These are phyloP conservation scores for Cystofilobasidium ferigula DNA, from an alignment of 768 basidiomycete species.

Conservation along the genomic window DNA sequence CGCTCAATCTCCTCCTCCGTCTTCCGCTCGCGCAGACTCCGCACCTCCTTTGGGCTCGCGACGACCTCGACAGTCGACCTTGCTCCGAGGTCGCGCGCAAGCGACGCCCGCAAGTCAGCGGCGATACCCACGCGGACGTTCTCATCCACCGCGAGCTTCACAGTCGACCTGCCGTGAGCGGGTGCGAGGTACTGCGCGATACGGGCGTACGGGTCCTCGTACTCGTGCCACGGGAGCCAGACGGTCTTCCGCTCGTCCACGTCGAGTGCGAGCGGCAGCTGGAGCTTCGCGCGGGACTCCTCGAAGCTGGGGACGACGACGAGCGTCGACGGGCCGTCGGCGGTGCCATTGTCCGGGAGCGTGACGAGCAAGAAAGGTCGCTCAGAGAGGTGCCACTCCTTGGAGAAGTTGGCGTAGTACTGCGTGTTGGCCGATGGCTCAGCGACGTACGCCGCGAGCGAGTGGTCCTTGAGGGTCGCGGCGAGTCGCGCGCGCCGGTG, in stretches of 20 bases:
- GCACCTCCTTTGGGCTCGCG: slow-evolving; percentile 47
- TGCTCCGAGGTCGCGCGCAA: slow-evolving; percentile 1
- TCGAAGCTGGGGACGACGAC: slow-evolving; percentile 72
- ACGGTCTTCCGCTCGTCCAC: slow-evolving; percentile 33
- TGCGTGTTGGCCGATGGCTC: slow-evolving; percentile 34
- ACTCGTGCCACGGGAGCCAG: slow-evolving; percentile 48
- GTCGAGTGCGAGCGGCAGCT: slow-evolving; percentile 45
- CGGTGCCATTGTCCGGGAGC: slow-evolving; percentile 37
- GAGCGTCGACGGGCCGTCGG: slow-evolving; percentile 37
- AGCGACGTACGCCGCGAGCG: slow-evolving; percentile 12
- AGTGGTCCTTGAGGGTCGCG: background rate
- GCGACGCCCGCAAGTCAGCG: slow-evolving; percentile 45
- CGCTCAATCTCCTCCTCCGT: slow-evolving; percentile 58
- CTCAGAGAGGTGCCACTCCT: slow-evolving; percentile 62
- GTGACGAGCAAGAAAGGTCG: slow-evolving; percentile 63
- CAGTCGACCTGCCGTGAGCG: slow-evolving; percentile 31
- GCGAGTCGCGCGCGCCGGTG: background rate
- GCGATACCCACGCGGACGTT: slow-evolving; percentile 53
- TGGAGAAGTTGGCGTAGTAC: slow-evolving; percentile 64
- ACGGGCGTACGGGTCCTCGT: slow-evolving; percentile 54
- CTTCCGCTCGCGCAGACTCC: slow-evolving; percentile 62
- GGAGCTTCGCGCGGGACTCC: slow-evolving; percentile 53
- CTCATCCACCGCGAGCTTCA: slow-evolving; percentile 55
- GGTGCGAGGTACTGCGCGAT: slow-evolving; percentile 35
- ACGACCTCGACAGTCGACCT: background rate